Conservation (phyloP, 345 rosid species). For the Acer saccharum region DNA sequence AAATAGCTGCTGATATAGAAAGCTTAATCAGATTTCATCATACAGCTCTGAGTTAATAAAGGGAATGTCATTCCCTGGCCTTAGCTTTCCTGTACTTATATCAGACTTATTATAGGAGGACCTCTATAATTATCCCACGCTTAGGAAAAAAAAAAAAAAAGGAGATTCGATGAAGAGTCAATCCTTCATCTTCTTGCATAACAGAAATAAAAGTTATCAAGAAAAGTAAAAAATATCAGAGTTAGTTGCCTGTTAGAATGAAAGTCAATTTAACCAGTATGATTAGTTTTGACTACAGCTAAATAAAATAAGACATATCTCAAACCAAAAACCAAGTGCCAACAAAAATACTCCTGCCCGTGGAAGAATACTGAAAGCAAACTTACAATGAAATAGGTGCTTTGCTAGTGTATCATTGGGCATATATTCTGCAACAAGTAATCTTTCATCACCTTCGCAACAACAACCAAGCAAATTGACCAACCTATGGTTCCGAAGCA, state of each 20-base stretch:
- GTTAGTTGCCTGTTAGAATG: background rate
- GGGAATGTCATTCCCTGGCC: background rate
- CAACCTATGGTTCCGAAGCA: constrained; percentile 70
- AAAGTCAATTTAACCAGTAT: background rate
- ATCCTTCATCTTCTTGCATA: background rate
- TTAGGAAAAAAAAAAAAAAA: too few species aligned
- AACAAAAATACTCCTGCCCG: background rate
- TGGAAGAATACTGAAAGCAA: constrained; percentile 4
- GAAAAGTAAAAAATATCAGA: background rate
- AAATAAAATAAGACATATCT: background rate
- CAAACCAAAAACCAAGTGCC: background rate
- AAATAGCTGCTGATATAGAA: background rate
- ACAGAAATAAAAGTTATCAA: background rate
- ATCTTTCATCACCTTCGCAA: constrained; percentile 82
- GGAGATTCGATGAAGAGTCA: background rate
- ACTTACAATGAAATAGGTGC: constrained; percentile 88
- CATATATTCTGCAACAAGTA: constrained; percentile 88
- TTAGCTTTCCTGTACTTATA: background rate
- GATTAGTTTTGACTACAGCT: background rate
- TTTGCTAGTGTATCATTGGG: constrained; percentile 92
- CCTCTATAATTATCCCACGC: background rate
- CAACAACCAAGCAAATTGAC: constrained; percentile 91
- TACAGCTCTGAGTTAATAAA: background rate
- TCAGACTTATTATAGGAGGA: background rate
- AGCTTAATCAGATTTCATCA: constrained; percentile 5